Conservation (phyloP, 176 grass and related monocot species). For the Rhynchospora pubera region DNA sequence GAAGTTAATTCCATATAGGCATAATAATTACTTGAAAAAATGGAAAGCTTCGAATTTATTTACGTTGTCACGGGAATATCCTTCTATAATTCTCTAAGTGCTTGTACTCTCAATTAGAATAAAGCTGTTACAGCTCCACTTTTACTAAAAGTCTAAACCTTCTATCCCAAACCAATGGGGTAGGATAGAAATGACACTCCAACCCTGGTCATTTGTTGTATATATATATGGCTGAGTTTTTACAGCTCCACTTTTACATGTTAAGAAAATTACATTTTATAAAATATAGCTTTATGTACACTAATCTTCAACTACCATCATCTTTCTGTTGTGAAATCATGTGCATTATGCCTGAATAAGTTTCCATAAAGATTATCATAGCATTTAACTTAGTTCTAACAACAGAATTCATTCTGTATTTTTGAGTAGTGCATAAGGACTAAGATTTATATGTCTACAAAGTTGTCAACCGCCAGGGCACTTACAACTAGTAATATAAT, state of each 20-base stretch:
- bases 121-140: not conserved
- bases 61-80: conserved; percentile 24
- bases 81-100: not conserved
- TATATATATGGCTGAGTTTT: too few species aligned
- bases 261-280: not conserved
- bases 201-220: too few species aligned
- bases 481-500: not conserved
- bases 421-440: not conserved
- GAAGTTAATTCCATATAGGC: not conserved
- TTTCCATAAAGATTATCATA: not conserved
- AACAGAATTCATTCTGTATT: too few species aligned
- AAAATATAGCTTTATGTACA: not conserved
- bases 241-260: not conserved
- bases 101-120: not conserved
- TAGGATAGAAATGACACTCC: too few species aligned
- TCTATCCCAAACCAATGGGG: too few species aligned
- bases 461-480: not conserved
- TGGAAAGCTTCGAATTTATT: conserved; percentile 27
- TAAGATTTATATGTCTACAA: not conserved
- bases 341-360: not conserved
- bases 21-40: not conserved
- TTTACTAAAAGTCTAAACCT: too few species aligned
- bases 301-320: not conserved
- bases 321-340: not conserved
- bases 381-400: not conserved